phyloP scores from a whole-genome alignment of 805 yeast genomes.

The Wickerhamiella hasegawae region DNA sequence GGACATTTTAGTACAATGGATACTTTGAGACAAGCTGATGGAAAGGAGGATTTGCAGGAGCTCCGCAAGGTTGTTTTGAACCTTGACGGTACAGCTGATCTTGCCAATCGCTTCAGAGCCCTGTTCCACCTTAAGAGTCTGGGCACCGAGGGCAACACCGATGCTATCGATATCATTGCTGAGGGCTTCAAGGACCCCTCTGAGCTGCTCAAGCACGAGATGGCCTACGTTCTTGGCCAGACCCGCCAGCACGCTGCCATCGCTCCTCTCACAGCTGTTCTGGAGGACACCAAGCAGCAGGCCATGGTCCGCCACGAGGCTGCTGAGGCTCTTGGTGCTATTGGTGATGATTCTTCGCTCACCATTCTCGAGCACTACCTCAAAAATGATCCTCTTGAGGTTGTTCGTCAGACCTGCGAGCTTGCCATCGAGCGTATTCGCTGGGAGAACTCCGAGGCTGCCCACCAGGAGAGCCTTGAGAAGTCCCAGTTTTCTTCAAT shows the following conservation, averaged over 20 bases:
- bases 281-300: slow-evolving; percentile 45
- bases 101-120: slow-evolving; percentile 87
- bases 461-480: slow-evolving; percentile 56
- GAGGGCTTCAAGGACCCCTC: slow-evolving; percentile 68
- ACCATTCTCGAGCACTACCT: slow-evolving; percentile 46
- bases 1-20: too few species aligned
- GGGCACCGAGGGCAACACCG: slow-evolving; percentile 53
- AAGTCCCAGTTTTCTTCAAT: slow-evolving; percentile 68
- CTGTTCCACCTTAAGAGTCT: slow-evolving; percentile 75
- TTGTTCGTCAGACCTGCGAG: slow-evolving; percentile 94
- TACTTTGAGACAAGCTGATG: slow-evolving; percentile 15
- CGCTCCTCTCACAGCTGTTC: slow-evolving; percentile 54
- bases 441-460: slow-evolving; percentile 66
- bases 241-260: slow-evolving; percentile 72
- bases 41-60: slow-evolving; percentile 11
- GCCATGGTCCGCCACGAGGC: slow-evolving; percentile 99
- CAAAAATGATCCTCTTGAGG: slow-evolving; percentile 62
- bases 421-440: slow-evolving; percentile 86
- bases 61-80: slow-evolving; percentile 19
- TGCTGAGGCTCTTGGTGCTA: slow-evolving; percentile 96
- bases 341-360: slow-evolving; percentile 66
- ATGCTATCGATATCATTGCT: slow-evolving; percentile 71
- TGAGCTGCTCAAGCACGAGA: slow-evolving; percentile 91
- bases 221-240: slow-evolving; percentile 94
- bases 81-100: slow-evolving; percentile 41